Evolutionary conservation across 495 filamentous ascomycete species (phyloP), one percentile per base, ranked within the genome.

Genomic region (Penicillium malachiteum): DNA sequence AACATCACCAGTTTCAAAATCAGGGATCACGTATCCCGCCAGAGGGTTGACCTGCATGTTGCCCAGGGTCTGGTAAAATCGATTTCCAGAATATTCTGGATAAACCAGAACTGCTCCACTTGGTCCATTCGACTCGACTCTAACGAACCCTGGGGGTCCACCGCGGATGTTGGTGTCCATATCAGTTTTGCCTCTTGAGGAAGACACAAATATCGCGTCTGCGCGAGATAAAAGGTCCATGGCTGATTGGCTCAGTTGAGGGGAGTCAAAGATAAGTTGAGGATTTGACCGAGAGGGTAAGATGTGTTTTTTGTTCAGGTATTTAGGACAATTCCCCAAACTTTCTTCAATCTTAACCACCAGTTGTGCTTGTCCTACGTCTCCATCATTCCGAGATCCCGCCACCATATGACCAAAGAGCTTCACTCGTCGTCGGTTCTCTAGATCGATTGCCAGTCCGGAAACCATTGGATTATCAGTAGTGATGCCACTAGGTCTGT

Each of bases 151-250:
- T 18, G 78, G 75, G 5, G 87, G 78, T 0, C 90, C 90, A 37
- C 91, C 90, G 21, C 91, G 82, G 57, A 88, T 84, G 63, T 94
- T 94, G n/a, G 86, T 88, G 66, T 92, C 90, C 90, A 96, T 92
- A 58, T 83, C 85, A 17, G 66, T 62, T 11, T 64, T 63, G n/a
- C 79, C 77, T 57, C 87, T 75, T 11, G 78, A 80, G 35, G 82
- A 85, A 26, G 87, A 86, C 14, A 94, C 72, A 66, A 96, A 94
- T 57, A 96, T 85, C 34, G 88, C 71, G 63, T 92, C 91, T 16
- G 88, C 81, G 57, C 84, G 81, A 8, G 57, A 67, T 11, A 96
- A 67, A 5, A 93, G 65, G 5, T 74, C 64, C 8, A 89, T 46
- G 10, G 87, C 87, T 40, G 72, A 69, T 18, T 65, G 58, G 13